Evolutionary conservation across 2,329 filamentous ascomycete species (phyloP), one percentile per base, ranked within the genome.

Genomic region (Colletotrichum viniferum): DNA sequence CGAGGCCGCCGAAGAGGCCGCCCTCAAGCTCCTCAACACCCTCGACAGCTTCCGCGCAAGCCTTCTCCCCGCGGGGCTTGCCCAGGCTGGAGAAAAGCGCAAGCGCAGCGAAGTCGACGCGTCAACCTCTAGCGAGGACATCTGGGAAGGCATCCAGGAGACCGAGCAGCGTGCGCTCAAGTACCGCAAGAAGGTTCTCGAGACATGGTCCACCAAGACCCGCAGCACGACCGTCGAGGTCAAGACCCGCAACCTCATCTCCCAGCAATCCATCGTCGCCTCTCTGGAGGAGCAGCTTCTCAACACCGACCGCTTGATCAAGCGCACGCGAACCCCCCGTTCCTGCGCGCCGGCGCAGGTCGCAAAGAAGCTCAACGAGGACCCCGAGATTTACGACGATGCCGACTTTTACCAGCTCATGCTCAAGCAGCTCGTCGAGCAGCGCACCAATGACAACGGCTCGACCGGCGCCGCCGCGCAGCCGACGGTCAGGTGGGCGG

Each of bases 351-450:
- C 94, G 0, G 85, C 91, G 0, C 94, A 96, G 79, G 89, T 90
- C 1, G 88, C 88, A 34, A 86, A 85, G 77, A 90, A 91, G 81
- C 81, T 92, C 28, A 84, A 86, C 12, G 89, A 93, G 78, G 92
- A 93, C 80, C 82, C 84, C 2, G 85, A 88, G 24, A 92, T 98
- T 79, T 99, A 97, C 86, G 96, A 98, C 82, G 97, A 99, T 80
- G 95, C 95, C 13, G 93, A 97, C 82, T 98, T 98, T 84, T 99
- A 99, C 86, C 95, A 98, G 83, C 87, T 97, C 16, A 90, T 99
- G 3, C 91, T 99, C 32, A 97, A 98, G 83, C 95, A 98, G 81
- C 92, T 99, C 2, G 94, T 99, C 12, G 95, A 98, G 82, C 95
- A 97, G 83, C 94, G 96, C 75, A 94, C 94, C 79, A 89, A 92